A percentile compares a stretch with the other conserved stretches of the same genome.
These are phyloP conservation scores for Abelmoschus esculentus DNA, from an alignment of 345 rosid genomes.

Conservation along the genomic window DNA sequence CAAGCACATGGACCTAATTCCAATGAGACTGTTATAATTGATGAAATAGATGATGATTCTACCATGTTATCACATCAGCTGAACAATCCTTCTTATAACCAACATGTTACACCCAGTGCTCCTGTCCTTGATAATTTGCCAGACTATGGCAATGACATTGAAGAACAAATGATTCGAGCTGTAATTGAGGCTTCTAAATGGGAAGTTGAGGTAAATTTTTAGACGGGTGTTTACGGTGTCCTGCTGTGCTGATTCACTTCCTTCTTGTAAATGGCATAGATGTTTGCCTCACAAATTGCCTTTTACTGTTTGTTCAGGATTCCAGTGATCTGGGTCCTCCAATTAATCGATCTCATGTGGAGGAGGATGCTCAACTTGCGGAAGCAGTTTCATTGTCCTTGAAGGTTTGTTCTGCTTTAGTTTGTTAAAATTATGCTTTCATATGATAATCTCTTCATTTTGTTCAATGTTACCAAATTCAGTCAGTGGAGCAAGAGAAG, in stretches of 20 bases:
- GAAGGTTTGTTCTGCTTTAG: conserved; percentile 36
- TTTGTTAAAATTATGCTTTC: conserved; percentile 5
- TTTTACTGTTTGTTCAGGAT: conserved; percentile 30
- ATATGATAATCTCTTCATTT: neutral
- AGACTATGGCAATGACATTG: conserved; percentile 68
- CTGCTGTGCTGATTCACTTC: neutral
- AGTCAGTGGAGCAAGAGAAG: conserved; percentile 74
- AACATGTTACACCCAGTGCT: conserved; percentile 32
- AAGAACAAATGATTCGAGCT: conserved; percentile 96
- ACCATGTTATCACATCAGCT: conserved; percentile 19
- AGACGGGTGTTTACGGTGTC: neutral
- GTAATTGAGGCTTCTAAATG: conserved; percentile 95
- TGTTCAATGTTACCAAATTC: conserved; percentile 26
- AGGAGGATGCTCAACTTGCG: conserved; percentile 63
- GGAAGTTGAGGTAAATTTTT: conserved; percentile 49
- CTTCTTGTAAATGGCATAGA: neutral
- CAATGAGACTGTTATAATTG: conserved; percentile 48
- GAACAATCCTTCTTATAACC: conserved; percentile 20
- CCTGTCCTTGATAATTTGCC: conserved; percentile 39
- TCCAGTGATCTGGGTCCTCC: conserved; percentile 31
- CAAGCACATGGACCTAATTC: conserved; percentile 37
- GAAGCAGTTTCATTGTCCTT: conserved; percentile 62
- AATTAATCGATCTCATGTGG: conserved; percentile 32
- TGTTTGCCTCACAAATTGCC: conserved; percentile 8
- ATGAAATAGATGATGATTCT: conserved; percentile 53